Percentiles rank a stretch among this genome's conserved stretches.
Evolutionary conservation across 345 rosid species (phyloP).

Genomic region (Eucalyptus brandiana): DNA sequence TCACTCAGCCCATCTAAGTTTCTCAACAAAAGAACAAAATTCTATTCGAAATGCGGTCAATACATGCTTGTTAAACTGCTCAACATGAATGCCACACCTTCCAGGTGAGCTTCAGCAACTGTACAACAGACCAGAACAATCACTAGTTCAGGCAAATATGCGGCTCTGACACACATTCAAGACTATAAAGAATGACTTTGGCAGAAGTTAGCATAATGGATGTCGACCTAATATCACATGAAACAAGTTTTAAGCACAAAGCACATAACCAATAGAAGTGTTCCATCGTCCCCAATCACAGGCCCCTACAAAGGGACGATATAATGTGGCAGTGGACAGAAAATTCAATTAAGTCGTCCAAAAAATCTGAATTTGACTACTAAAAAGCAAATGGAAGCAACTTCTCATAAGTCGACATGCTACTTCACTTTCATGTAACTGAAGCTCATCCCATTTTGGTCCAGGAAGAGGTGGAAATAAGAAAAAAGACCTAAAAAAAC

Average conservation of each 20-base stretch:
- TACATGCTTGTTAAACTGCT: not conserved
- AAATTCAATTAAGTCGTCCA: not conserved
- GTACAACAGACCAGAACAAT: not conserved
- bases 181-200: not conserved
- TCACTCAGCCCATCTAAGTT: not conserved
- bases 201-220: not conserved
- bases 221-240: not conserved
- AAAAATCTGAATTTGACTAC: not conserved
- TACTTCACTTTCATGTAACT: not conserved
- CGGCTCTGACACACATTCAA: not conserved
- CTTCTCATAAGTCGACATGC: not conserved
- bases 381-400: not conserved
- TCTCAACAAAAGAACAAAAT: not conserved
- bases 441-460: not conserved
- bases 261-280: not conserved
- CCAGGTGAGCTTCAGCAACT: not conserved
- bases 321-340: not conserved
- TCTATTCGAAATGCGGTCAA: not conserved
- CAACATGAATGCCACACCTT: not conserved
- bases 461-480: not conserved
- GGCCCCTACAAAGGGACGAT: not conserved
- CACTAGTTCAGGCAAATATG: not conserved
- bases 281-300: not conserved
- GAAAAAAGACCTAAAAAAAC: not conserved
- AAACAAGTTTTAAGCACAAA: not conserved